phyloP scores from a whole-genome alignment of 345 rosid genomes.

The Eucalyptus sp. region DNA sequence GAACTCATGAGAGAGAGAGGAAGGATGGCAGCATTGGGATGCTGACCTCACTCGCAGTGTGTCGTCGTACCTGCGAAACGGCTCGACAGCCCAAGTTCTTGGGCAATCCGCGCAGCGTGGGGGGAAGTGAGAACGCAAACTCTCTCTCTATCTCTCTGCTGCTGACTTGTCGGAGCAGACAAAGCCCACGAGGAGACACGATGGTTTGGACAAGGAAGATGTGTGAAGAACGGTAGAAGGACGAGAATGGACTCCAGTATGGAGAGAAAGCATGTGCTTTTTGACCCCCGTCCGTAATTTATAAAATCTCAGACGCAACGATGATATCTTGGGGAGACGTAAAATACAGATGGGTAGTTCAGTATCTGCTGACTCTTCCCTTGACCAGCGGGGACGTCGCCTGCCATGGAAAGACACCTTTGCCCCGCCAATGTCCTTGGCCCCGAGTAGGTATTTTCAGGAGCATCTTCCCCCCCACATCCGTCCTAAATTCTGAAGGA shows the following conservation, averaged over 20 bases:
- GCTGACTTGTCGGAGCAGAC: neutral
- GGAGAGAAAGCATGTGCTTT: neutral
- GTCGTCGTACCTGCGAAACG: neutral
- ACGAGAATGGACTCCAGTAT: neutral
- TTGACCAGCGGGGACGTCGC: neutral
- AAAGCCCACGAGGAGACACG: neutral
- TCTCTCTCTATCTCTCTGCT: neutral
- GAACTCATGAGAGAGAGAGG: neutral
- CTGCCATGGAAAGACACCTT: neutral
- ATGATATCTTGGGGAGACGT: neutral
- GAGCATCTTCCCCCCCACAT: too few species aligned
- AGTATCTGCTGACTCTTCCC: neutral
- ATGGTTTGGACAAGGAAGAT: neutral
- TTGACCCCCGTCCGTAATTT: neutral
- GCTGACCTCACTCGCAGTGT: neutral
- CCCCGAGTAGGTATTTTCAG: too few species aligned
- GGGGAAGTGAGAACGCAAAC: neutral
- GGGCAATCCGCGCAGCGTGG: neutral
- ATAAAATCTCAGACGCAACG: neutral
- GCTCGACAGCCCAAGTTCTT: conserved; percentile 3
- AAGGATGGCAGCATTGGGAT: neutral
- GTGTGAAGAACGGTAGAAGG: neutral
- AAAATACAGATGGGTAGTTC: neutral
- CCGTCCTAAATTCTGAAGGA: too few species aligned
- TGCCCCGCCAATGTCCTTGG: neutral